Base-by-base conservation (phyloP, 1,139 yeast genomes). In the Debaryomycetaceae sp. region DNA sequence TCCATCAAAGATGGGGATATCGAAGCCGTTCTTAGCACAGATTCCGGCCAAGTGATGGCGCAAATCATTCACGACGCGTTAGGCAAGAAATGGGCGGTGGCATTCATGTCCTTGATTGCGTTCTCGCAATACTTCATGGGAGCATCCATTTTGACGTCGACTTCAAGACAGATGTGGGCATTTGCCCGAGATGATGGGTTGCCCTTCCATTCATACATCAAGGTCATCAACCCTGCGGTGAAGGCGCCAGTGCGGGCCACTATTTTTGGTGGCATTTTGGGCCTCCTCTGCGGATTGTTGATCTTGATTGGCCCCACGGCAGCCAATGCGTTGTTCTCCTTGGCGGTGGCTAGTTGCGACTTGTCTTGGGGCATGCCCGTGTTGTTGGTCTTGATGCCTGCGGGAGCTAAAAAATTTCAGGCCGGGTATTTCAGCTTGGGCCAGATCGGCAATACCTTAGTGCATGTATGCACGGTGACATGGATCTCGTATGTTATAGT, bases 361-460 rank as follows among this genome's bases (percentile, higher is more conserved):
- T 56, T 57, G 45, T 60, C 59, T 33, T 69, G 60, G 70, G 56
- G 62, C 21, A 54, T 51, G 16, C 75, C 75, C 4, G 56, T 64
- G 4, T 44, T 69, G 4, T 50, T 69, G 36, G 60, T 56, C 1
- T 49, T 63, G 28, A 50, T 68, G 21, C 73, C 75, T 2, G 48
- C 56, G 16, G 75, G 75, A 10, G 51, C 53, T 29, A 40, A 43
- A 15, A 56, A 62, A 30, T 79, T 79, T 48, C 61, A 55, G 13
- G 84, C 84, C 0, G 89, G 89, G 7, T 70, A 75, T 5, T 80
- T 80, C 47, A 72, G 74, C 49, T 56, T 78, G 40, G 88, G 88
- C 18, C 52, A 57, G 5, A 37, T 53, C 11, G 44, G 63, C 31
- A 73, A 81, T 2, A 65, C 63, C 8, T 29, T 45, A 7, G 43